phyloP scores from a whole-genome alignment of 352 stramenopile species.

The Thalassiosira ordinaria region DNA sequence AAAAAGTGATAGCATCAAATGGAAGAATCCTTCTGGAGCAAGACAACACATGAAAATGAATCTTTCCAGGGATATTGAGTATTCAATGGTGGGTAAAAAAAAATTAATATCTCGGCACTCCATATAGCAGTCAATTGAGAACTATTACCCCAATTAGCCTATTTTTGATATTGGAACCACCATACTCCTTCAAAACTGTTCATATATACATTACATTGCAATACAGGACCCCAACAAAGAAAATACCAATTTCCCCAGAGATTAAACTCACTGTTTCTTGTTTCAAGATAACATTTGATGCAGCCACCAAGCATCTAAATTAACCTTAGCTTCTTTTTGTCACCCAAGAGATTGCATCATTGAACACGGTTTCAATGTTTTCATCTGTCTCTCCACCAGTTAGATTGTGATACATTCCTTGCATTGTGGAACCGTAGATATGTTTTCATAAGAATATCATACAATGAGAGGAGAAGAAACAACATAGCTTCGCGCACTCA shows the following conservation, averaged over 20 bases:
- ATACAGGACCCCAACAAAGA: no score
- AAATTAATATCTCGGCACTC: neutral
- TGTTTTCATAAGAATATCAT: no score
- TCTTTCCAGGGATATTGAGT: no score
- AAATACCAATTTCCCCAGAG: no score
- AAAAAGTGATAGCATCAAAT: slow-evolving; percentile 57
- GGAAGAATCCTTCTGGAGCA: slow-evolving; percentile 20
- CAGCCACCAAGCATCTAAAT: no score
- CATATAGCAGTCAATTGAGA: neutral
- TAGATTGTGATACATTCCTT: slow-evolving; percentile 74
- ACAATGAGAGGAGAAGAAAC: no score
- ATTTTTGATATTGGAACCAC: neutral
- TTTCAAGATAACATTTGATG: no score
- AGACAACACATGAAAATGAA: no score
- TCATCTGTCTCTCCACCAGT: slow-evolving; percentile 65
- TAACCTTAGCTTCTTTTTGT: slow-evolving; percentile 32
- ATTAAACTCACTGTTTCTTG: no score
- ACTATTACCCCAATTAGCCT: neutral
- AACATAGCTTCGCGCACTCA: neutral
- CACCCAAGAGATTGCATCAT: slow-evolving; percentile 68
- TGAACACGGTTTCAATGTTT: slow-evolving; percentile 69
- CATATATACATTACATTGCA: no score
- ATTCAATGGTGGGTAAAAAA: no score
- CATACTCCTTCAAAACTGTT: neutral
- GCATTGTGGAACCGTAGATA: no score